Base-by-base conservation (phyloP, 2,329 filamentous ascomycete genomes). In the Sporothrix protearum region DNA sequence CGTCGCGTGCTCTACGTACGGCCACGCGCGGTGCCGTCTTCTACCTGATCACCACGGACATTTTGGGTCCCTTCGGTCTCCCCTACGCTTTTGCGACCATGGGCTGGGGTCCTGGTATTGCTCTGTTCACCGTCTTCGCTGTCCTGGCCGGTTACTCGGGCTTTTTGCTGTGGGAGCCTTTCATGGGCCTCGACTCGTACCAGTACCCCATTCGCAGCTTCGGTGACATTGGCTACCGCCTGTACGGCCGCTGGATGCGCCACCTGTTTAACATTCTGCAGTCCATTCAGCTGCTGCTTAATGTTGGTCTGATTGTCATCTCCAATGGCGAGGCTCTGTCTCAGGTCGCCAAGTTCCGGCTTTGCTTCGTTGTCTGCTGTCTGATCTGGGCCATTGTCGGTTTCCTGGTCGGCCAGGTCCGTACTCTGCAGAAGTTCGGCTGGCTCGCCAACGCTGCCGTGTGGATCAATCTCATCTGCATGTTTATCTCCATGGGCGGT, bases 381-480 rank as follows among this genome's bases (percentile, higher is more conserved):
- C 75, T 87, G 25, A 79, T 88, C 19, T 86, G 85, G 75, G 82
- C 82, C 67, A 75, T 83, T 12, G 80, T 80, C 7, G 86, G 87
- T 19, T 85, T 87, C 71, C 36, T 87, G 10, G 73, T 88, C 3
- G 85, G 85, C 2, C 86, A 88, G 74, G 84, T 89, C 61, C 82
- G 87, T 7, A 88, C 85, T 0, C 79, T 89, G 45, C 82, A 86
- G 75, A 79, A 80, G 10, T 85, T 86, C 68, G 84, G 85, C 4
- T 88, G 84, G 83, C 77, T 89, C 0, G 85, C 86, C 16, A 88
- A 87, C 73, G 75, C 84, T 19, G 83, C 85, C 1, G 83, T 89
- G 10, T 89, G 85, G 83, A 75, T 88, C 68, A 88, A 87, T 73
- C 73, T 88, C 28, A 75, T 85, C 47, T 81, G 85, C 73, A 85